Base-by-base conservation (phyloP, 2,329 filamentous ascomycete genomes). In the Fusarium torreyae region DNA sequence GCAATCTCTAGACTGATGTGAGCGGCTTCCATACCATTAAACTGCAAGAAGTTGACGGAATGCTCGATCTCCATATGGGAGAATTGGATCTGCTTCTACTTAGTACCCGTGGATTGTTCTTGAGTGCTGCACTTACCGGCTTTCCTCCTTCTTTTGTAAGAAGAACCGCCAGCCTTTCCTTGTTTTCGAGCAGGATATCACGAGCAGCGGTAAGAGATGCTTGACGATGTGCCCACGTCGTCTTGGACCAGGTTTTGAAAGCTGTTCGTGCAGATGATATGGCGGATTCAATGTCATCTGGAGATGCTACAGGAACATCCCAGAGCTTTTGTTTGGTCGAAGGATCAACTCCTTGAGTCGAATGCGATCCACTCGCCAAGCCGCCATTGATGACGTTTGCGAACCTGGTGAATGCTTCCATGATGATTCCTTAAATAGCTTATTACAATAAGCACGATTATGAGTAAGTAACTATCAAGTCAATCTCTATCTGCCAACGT, bases 221-320 rank as follows among this genome's bases (percentile, higher is more conserved):
- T 17, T 59, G 58, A 11, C 58, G 56, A 1, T 52, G 20, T 4
- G 33, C 24, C 58, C 58, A 62, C 1, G 54, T 6, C 3, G 54
- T 52, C 9, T 39, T 33, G 5, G 58, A 59, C 58, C 58, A 62
- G 2, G 18, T 33, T 17, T 14, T 6, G 14, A 51, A 62, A 1
- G 58, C 58, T 4, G 3, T 7, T 34, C 28, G 36, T 7, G 57
- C 58, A 5, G 46, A 26, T 7, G 38, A 53, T 24, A 58, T 11
- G 17, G 58, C 54, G 2, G 33, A 24, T 14, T 59, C 54, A 1
- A 59, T 31, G 14, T 62, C 54, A 2, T 51, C 38, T 0, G 24
- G 18, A 1, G 58, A 59, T 18, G 58, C 58, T 6, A 62, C 38
- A 15, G 58, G 54, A 13, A 62, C 39, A 18, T 59, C 36, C 58